These are phyloP conservation scores for Wallacemonas sp. DNA, from an alignment of 208 protist genomes.

Conservation along the genomic window DNA sequence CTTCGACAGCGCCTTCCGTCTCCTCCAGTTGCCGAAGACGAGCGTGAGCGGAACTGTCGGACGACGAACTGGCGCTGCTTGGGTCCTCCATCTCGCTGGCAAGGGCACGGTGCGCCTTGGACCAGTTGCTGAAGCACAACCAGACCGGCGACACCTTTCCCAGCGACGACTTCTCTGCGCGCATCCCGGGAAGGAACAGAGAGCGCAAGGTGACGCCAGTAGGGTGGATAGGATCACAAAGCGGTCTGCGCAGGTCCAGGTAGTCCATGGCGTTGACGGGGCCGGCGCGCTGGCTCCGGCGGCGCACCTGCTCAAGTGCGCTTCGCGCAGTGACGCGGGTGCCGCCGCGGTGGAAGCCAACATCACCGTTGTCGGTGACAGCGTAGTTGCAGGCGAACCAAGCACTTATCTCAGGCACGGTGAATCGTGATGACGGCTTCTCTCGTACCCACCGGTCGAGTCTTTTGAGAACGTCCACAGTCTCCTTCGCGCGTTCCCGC, in stretches of 20 bases:
- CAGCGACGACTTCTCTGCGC: constrained; percentile 23
- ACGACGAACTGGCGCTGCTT: neutral
- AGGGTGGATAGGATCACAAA: constrained; percentile 42
- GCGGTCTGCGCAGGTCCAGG: constrained; percentile 30
- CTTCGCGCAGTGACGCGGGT: neutral
- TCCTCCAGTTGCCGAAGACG: neutral
- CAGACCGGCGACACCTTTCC: constrained; percentile 29
- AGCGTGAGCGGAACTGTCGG: neutral
- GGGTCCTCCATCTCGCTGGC: neutral
- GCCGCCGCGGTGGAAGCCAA: constrained; percentile 23
- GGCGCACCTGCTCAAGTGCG: neutral
- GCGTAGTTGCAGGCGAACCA: constrained; percentile 5
- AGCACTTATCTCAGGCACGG: neutral
- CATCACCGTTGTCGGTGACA: constrained; percentile 20
- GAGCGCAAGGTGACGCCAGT: constrained; percentile 22
- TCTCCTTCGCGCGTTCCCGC: neutral
- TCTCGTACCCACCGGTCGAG: constrained; percentile 2
- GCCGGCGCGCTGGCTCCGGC: neutral
- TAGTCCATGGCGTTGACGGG: neutral
- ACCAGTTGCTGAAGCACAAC: constrained; percentile 42
- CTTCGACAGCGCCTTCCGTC: neutral
- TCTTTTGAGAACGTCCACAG: neutral
- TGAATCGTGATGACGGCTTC: neutral
- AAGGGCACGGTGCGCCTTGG: constrained; percentile 11
- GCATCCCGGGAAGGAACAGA: constrained; percentile 26